Conservation (phyloP, 805 yeast genomes). For the Candida morakotiae region DNA sequence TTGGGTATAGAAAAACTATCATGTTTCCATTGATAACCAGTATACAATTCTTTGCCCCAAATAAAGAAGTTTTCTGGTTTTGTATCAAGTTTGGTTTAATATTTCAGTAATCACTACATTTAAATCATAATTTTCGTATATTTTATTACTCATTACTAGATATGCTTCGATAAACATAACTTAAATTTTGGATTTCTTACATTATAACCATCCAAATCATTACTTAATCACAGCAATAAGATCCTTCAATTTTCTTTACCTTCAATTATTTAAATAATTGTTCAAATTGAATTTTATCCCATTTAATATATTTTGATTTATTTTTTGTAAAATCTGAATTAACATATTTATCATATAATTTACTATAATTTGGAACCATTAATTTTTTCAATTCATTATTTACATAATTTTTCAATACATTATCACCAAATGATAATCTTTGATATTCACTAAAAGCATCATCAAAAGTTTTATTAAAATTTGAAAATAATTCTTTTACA, state of each 20-base stretch:
- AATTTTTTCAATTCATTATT: constrained; percentile 68
- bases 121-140: too few species aligned
- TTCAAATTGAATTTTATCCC: constrained; percentile 46
- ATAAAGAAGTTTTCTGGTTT: constrained; percentile 32
- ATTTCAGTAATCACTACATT: too few species aligned
- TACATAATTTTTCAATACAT: constrained; percentile 57
- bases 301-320: constrained; percentile 65
- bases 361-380: constrained; percentile 77
- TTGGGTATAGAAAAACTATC: constrained; percentile 42
- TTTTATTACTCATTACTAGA: too few species aligned
- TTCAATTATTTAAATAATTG: too few species aligned
- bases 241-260: too few species aligned
- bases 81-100: too few species aligned
- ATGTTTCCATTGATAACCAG: constrained; percentile 23
- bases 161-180: too few species aligned
- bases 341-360: constrained; percentile 76
- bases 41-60: constrained; percentile 41
- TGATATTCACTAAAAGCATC: constrained; percentile 65
- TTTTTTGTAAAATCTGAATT: constrained; percentile 70
- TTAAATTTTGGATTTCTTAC: too few species aligned
- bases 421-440: constrained; percentile 62
- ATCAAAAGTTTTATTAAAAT: constrained; percentile 81
- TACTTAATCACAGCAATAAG: too few species aligned
- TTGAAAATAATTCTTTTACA: constrained; percentile 78
- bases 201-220: too few species aligned